Evolutionary conservation across 2,329 filamentous ascomycete genomes (phyloP).

Genomic region (Colletotrichum musicola): DNA sequence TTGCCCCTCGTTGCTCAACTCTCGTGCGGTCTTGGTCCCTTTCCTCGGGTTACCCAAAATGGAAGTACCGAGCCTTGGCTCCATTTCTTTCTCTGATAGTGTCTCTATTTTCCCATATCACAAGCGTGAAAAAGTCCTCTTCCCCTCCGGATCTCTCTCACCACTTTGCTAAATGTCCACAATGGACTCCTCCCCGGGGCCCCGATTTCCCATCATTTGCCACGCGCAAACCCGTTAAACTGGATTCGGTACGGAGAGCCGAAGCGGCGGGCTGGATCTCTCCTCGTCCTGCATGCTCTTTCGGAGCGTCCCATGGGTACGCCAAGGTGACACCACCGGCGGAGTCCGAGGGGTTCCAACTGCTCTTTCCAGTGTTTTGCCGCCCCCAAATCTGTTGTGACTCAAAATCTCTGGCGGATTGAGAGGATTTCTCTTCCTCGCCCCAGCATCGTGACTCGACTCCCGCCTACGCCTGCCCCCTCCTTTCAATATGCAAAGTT

Average conservation of each 20-base stretch:
- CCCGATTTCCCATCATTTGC: neutral
- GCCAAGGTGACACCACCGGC: conserved; percentile 9
- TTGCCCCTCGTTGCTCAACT: conserved; percentile 11
- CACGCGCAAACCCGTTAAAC: conserved; percentile 22
- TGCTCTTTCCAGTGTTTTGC: conserved; percentile 3
- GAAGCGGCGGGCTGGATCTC: conserved; percentile 6
- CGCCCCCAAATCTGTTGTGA: neutral
- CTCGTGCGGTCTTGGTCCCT: conserved; percentile 2
- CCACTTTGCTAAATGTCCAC: neutral
- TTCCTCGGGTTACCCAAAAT: conserved; percentile 16
- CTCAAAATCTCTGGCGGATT: neutral
- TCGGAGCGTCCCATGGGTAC: neutral
- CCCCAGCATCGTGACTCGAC: conserved; percentile 19
- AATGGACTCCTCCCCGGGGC: conserved; percentile 17
- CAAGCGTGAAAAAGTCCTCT: no score
- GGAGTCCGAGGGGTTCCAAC: conserved; percentile 11
- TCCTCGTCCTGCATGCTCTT: neutral
- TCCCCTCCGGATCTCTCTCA: no score
- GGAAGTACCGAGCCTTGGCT: conserved; percentile 25
- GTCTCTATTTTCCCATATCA: no score
- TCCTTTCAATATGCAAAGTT: neutral
- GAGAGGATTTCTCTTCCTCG: neutral
- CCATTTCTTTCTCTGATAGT: neutral
- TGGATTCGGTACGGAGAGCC: conserved; percentile 34
- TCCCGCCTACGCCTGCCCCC: neutral